Evolutionary conservation across 768 basidiomycete species (phyloP).

Genomic region (Bullera alba): DNA sequence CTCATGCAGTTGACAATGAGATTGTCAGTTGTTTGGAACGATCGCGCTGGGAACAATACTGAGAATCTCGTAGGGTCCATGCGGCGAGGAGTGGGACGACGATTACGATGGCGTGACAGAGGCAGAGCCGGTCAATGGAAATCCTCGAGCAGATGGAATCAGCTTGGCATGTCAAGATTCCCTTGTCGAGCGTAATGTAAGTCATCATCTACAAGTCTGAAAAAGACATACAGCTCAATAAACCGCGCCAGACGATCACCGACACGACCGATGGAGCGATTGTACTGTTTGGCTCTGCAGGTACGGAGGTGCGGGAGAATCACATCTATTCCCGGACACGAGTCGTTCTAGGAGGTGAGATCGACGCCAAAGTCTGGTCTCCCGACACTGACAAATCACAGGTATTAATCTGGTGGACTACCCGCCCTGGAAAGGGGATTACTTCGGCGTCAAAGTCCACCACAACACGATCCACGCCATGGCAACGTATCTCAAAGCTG

Average conservation of each 20-base stretch:
- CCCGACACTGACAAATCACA: constrained; percentile 2
- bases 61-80: constrained; percentile 41
- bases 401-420: constrained; percentile 47
- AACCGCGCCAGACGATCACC: constrained; percentile 36
- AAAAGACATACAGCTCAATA: not conserved
- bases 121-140: constrained; percentile 32
- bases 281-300: constrained; percentile 45
- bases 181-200: constrained; percentile 43
- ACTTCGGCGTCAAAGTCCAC: constrained; percentile 36
- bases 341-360: constrained; percentile 41
- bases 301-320: constrained; percentile 40
- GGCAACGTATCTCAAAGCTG: constrained; percentile 42
- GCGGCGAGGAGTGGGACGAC: constrained; percentile 47
- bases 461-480: constrained; percentile 43
- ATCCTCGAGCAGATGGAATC: constrained; percentile 45
- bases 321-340: constrained; percentile 39
- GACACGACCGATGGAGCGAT: constrained; percentile 47
- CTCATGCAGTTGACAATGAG: constrained; percentile 37
- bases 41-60: not conserved
- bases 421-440: constrained; percentile 46
- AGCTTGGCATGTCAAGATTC: constrained; percentile 47
- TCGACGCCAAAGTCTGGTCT: not conserved
- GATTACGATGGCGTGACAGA: constrained; percentile 43
- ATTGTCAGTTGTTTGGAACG: constrained; percentile 27
- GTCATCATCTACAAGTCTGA: constrained; percentile 4